A percentile compares a stretch with the other conserved stretches of the same genome.
Evolutionary conservation across 2,329 filamentous ascomycete genomes (phyloP).

Genomic region (Lecanicillium sp.): DNA sequence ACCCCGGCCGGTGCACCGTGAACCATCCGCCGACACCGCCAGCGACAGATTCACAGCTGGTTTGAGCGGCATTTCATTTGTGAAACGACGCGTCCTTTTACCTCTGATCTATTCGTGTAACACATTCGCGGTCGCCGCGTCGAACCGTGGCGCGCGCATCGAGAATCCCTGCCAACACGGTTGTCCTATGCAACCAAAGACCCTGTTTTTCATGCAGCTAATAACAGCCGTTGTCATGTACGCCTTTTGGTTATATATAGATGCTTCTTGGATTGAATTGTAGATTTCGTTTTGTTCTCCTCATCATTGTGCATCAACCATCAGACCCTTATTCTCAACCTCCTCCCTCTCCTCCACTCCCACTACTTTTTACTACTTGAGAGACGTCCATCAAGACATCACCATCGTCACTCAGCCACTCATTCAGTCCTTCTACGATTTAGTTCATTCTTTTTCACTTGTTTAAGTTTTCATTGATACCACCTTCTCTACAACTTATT

Average conservation of each 20-base stretch:
- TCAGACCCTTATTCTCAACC: neutral
- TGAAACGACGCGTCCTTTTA: slow-evolving; percentile 3
- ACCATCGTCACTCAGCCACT: slow-evolving; percentile 9
- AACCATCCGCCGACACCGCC: neutral
- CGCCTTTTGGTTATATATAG: slow-evolving; percentile 1
- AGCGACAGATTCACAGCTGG: neutral
- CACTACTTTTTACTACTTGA: too few relatives aligned
- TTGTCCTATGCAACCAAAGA: slow-evolving; percentile 6
- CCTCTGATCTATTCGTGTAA: neutral
- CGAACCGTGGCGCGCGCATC: slow-evolving; percentile 7
- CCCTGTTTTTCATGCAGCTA: neutral
- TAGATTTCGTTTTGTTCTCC: neutral
- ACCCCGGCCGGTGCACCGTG: too few relatives aligned
- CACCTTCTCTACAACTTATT: neutral
- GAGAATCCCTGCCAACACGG: too few relatives aligned
- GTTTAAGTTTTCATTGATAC: neutral
- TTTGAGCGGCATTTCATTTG: neutral
- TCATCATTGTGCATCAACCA: neutral
- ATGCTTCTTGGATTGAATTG: neutral
- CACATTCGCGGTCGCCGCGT: slow-evolving; percentile 10
- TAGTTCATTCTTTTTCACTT: neutral
- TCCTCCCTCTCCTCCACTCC: neutral
- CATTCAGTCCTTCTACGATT: neutral
- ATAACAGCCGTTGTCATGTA: neutral
- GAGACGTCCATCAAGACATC: neutral